phyloP scores from a whole-genome alignment of 805 yeast genomes.

The Wickerhamiella vanderwaltii region DNA sequence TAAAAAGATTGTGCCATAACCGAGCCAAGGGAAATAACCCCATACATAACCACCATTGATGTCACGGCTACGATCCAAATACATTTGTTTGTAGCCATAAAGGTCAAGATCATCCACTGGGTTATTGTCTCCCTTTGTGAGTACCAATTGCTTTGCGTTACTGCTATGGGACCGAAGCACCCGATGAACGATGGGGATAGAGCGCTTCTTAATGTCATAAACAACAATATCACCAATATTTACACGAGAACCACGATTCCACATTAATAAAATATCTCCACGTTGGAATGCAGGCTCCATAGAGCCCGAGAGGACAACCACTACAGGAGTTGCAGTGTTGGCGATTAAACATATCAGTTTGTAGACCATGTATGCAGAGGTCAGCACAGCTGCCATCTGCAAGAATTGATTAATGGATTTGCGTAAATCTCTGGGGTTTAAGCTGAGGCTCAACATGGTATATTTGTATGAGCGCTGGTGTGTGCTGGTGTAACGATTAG shows the following conservation, averaged over 20 bases:
- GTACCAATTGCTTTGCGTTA: conserved; percentile 46
- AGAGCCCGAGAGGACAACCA: conserved; percentile 93
- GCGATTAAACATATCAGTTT: conserved; percentile 64
- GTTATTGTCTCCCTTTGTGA: conserved; percentile 95
- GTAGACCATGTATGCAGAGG: conserved; percentile 90
- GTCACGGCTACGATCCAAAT: conserved; percentile 65
- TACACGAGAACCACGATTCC: conserved; percentile 64
- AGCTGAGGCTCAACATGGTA: conserved; percentile 1
- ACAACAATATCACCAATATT: conserved; percentile 90
- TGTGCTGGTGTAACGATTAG: too few species aligned
- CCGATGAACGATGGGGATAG: conserved; percentile 94
- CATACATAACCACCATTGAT: conserved; percentile 76
- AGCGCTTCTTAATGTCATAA: conserved; percentile 64
- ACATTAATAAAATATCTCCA: conserved; percentile 83
- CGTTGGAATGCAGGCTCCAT: conserved; percentile 99
- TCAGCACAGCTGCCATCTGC: conserved; percentile 62
- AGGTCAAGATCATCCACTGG: conserved; percentile 81
- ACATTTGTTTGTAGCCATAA: conserved; percentile 63
- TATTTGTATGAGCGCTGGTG: too few species aligned
- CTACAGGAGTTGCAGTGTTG: conserved; percentile 83
- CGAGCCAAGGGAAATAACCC: conserved; percentile 79
- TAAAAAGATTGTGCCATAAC: conserved; percentile 81
- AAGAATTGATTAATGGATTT: conserved; percentile 40
- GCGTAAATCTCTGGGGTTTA: conserved; percentile 19
- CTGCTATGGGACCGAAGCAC: conserved; percentile 71